Evolutionary conservation across 106 monocot genomes (phyloP).

Genomic region (Platanthera guangdongensis): DNA sequence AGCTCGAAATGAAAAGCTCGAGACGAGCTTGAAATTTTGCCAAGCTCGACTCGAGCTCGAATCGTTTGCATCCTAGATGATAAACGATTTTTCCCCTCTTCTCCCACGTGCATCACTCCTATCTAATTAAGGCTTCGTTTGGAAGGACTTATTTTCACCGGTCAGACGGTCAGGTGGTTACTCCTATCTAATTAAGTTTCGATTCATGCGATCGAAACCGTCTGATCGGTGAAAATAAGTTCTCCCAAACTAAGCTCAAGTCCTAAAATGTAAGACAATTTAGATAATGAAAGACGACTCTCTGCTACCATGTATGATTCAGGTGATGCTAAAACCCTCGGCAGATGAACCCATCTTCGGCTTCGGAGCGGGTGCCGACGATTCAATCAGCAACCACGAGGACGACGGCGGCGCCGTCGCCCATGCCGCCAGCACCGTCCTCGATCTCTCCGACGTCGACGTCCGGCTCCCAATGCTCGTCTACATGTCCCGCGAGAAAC

Average conservation of each 20-base stretch:
- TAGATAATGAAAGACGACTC: too few relatives aligned
- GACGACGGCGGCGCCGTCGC: background rate
- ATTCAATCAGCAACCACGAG: constrained; percentile 1
- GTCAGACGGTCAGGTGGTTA: too few relatives aligned
- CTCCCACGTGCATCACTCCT: too few relatives aligned
- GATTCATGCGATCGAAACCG: too few relatives aligned
- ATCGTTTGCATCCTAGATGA: too few relatives aligned
- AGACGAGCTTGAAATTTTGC: too few relatives aligned
- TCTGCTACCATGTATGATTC: background rate
- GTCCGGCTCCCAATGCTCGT: constrained; percentile 90
- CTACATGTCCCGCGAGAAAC: constrained; percentile 88
- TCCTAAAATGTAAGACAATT: background rate
- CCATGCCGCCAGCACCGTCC: constrained; percentile 4
- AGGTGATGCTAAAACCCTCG: constrained; percentile 95
- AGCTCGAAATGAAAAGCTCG: too few relatives aligned
- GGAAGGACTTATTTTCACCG: background rate
- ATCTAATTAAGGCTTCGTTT: background rate
- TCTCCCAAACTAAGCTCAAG: too few relatives aligned
- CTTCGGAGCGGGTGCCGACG: constrained; percentile 40
- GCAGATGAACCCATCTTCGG: constrained; percentile 63
- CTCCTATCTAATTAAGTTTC: too few relatives aligned
- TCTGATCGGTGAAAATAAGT: too few relatives aligned
- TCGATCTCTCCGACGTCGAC: constrained; percentile 68
- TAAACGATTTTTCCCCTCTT: too few relatives aligned
- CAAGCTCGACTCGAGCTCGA: too few relatives aligned